Evolutionary conservation across 768 basidiomycete genomes (phyloP).

Genomic region (Psilocybe cyanescens): DNA sequence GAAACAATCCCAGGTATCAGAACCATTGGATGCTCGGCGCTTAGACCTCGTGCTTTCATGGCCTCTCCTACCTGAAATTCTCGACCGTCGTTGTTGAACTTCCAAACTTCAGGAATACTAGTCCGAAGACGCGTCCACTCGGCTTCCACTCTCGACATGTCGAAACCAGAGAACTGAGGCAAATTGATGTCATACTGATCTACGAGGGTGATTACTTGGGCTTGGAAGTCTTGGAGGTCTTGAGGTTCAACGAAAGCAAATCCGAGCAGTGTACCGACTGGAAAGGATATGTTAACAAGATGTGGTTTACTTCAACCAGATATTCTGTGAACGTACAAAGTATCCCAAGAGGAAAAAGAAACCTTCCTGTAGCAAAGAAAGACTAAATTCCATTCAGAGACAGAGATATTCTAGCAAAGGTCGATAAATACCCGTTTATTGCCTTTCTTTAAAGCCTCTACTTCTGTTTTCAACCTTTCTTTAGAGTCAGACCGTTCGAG

Average conservation of each 20-base stretch:
- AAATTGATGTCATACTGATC: constrained; percentile 73
- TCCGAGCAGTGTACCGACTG: constrained; percentile 70
- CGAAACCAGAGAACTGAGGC: constrained; percentile 64
- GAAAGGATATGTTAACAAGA: background rate
- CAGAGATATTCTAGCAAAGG: background rate
- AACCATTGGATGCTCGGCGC: constrained; percentile 77
- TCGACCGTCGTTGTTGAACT: constrained; percentile 77
- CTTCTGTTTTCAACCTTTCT: constrained; percentile 19
- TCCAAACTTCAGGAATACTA: constrained; percentile 82
- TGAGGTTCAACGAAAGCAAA: constrained; percentile 68
- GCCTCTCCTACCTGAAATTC: constrained; percentile 80
- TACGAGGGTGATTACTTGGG: constrained; percentile 66
- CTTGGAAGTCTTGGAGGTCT: constrained; percentile 70
- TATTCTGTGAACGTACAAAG: constrained; percentile 40
- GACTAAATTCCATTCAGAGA: constrained; percentile 13
- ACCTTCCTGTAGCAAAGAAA: constrained; percentile 45
- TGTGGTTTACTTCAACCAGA: background rate
- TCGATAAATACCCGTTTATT: constrained; percentile 9
- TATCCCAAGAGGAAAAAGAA: constrained; percentile 77
- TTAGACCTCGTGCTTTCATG: constrained; percentile 65
- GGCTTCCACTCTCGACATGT: constrained; percentile 67
- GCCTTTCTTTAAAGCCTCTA: constrained; percentile 21
- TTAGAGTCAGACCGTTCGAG: constrained; percentile 15
- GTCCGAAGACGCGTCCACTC: constrained; percentile 73
- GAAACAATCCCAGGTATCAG: constrained; percentile 92